Evolutionary conservation across 352 stramenopile genomes (phyloP).

Genomic region (Blastocystis sp.): DNA sequence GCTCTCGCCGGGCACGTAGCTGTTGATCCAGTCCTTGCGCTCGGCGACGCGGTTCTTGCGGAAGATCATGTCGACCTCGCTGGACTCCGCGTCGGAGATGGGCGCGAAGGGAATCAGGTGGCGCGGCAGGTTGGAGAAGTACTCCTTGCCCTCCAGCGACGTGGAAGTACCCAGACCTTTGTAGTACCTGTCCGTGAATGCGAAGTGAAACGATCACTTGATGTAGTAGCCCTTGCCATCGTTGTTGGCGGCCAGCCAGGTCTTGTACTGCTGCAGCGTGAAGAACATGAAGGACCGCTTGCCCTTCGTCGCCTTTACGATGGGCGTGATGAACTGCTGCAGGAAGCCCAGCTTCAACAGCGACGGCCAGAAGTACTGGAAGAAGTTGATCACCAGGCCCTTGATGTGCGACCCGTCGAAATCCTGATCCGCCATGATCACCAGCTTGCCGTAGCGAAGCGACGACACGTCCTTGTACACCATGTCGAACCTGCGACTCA

Average conservation of each 20-base stretch:
- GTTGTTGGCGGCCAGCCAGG: slow-evolving; percentile 82
- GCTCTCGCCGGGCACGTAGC: slow-evolving; percentile 81
- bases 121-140: slow-evolving; percentile 88
- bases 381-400: slow-evolving; percentile 95
- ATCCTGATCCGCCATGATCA: slow-evolving; percentile 99
- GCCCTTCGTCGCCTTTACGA: slow-evolving; percentile 90
- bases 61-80: slow-evolving; percentile 93
- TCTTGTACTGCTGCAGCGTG: slow-evolving; percentile 92
- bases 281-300: slow-evolving; percentile 87
- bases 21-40: slow-evolving; percentile 89
- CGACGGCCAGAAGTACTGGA: slow-evolving; percentile 95
- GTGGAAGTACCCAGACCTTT: slow-evolving; percentile 98
- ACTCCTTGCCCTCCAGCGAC: slow-evolving; percentile 89
- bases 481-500: slow-evolving; percentile 72
- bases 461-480: slow-evolving; percentile 70
- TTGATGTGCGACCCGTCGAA: slow-evolving; percentile 98
- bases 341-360: slow-evolving; percentile 86
- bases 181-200: slow-evolving; percentile 81
- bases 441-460: slow-evolving; percentile 90
- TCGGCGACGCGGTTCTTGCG: slow-evolving; percentile 91
- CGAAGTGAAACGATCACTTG: slow-evolving; percentile 75
- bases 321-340: slow-evolving; percentile 92
- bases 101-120: slow-evolving; percentile 86
- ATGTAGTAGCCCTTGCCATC: slow-evolving; percentile 88
- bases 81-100: slow-evolving; percentile 73